Base-by-base conservation (phyloP, 352 stramenopile species). In the Pythium vanterpoolii region DNA sequence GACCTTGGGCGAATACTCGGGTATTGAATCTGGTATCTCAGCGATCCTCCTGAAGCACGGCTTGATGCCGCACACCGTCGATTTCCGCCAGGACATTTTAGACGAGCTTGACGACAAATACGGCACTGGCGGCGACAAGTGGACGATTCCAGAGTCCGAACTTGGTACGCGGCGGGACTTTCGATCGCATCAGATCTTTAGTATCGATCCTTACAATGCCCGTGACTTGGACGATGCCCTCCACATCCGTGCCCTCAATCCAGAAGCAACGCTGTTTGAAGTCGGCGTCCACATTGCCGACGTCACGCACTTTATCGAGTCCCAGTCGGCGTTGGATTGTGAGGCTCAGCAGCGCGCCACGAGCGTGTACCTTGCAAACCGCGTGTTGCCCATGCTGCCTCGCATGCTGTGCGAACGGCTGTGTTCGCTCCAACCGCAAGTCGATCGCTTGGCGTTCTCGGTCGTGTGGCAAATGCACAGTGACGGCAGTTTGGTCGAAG, bases 241-340 rank as follows among this genome's bases (percentile, higher is more conserved):
- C 43, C 93, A 98, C 64, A 91, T 99, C 57, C 79, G 76, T 21
- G 70, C 73, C 9, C 61, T 97, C 2, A 60, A 89, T 24, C 69
- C 78, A 10, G 71, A 65, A 19, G 71, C 73, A 7, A 84, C 78
- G 24, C 83, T 72, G 39, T 93, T 93, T 59, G 85, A 96, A 48
- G 75, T 99, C 7, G 96, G 96, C 26, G 96, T 99, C 13, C 97
- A 99, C 68, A 99, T 99, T 76, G 97, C 97, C 1, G 97, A 99
- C 67, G 97, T 99, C 27, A 98, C 93, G 26, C 86, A 98, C 66
- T 99, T 99, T 69, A 75, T 99, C 3, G 62, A 77, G 36, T 77
- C 85, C 16, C 80, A 87, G 38, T 98, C 77, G 5, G 51, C 85
- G n/a, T 72, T 99, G n/a, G 96, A 99, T 65, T 52, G 74, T 11